Conservation (phyloP, 441 rosid genomes). For the Flueggea neowawraea region DNA sequence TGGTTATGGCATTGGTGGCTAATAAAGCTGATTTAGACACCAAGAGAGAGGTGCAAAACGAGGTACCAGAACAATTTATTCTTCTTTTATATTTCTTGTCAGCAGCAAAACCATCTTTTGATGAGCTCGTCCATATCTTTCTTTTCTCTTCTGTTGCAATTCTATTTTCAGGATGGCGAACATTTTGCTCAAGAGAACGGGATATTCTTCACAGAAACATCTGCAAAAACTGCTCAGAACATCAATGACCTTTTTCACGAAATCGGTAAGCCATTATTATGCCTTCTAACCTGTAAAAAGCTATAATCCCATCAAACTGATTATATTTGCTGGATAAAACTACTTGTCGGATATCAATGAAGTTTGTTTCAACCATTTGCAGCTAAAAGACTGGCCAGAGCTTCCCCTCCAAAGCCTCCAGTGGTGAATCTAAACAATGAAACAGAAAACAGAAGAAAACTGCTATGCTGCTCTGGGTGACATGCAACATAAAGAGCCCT, state of each 20-base stretch:
- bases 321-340: too few species aligned
- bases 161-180: conserved; percentile 48
- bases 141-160: not conserved
- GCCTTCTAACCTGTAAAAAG: not conserved
- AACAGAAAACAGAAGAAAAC: conserved; percentile 22
- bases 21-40: conserved; percentile 67
- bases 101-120: not conserved
- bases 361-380: conserved; percentile 10
- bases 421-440: conserved; percentile 35
- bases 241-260: conserved; percentile 69
- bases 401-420: conserved; percentile 33
- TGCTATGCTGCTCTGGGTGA: conserved; percentile 41
- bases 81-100: not conserved
- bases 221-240: conserved; percentile 70
- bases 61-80: conserved; percentile 34
- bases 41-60: conserved; percentile 45
- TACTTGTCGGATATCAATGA: too few species aligned
- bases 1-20: conserved; percentile 62
- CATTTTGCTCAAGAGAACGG: conserved; percentile 67
- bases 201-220: conserved; percentile 60
- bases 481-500: not conserved
- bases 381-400: conserved; percentile 48
- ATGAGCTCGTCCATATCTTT: not conserved
- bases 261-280: conserved; percentile 39
- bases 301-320: not conserved